Evolutionary conservation across 2,329 filamentous ascomycete genomes (phyloP), one percentile per base, ranked within the genome.

Genomic region (Colletotrichum liaoningense): DNA sequence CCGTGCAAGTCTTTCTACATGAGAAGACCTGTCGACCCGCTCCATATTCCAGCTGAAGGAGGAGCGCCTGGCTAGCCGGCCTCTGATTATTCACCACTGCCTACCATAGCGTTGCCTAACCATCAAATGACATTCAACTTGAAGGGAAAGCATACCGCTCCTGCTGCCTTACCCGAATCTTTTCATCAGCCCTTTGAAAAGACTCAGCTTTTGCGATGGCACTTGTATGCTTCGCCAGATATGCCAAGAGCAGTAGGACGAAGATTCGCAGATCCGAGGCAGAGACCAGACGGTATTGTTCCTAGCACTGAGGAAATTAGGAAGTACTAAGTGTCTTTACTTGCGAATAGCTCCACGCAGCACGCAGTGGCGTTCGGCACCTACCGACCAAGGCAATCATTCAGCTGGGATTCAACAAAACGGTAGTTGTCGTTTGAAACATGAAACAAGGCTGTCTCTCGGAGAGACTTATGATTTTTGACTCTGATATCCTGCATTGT

Each of bases 401-500:
- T 49, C 19, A 19, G 42, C 19, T 8, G 8, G 42, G 16, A 49
- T n/a, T 19, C 16, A 16, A 28, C 3, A 5, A 26, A 24, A 38
- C 42, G 4, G 28, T n/a, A 38, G 24, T 5, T 30, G 5, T 24
- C 3, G 1, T 14, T 26, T 46, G 14, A 26, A 55, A 52, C 3
- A 54, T n/a, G 22, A 55, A 28, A 38, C 38, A 46, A 19, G 49
- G 55, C 63, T 57, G 46, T 16, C 16, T 38, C 22, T 52, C 24
- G 49, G 19, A 63, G 66, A 52, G n/a, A 8, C 30, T 22, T 49
- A 12, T 55, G 54, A 14, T 26, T 24, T 46, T 55, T 62, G 33
- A 42, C 66, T 54, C 57, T 16, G 38, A 64, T 46, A 49, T 54
- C 46, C 38, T 59, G 54, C 28, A 11, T 64, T 19, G 59, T 69